Evolutionary conservation across 2,329 filamentous ascomycete genomes (phyloP).

Genomic region (Stromatinia cepivora): DNA sequence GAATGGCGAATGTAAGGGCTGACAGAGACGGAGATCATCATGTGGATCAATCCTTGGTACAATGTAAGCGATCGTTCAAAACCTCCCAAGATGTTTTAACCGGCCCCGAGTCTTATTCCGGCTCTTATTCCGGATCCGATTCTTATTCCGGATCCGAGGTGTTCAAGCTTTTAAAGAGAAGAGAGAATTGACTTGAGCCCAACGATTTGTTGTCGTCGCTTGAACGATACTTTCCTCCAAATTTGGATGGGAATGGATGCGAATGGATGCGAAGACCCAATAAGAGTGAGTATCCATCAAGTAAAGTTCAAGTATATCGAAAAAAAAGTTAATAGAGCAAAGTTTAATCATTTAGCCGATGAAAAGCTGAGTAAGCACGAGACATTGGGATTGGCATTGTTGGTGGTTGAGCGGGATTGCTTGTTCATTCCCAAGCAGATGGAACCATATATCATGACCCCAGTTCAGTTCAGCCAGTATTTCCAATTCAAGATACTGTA

Average conservation of each 20-base stretch:
- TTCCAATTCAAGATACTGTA: too few relatives aligned
- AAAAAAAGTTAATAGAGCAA: background rate
- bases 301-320: background rate
- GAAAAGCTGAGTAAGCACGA: slow-evolving; percentile 10
- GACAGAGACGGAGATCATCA: slow-evolving; percentile 13
- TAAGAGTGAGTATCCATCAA: background rate
- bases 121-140: background rate
- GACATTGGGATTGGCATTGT: slow-evolving; percentile 5
- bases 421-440: slow-evolving; percentile 1
- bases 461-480: background rate
- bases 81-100: background rate
- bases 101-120: background rate
- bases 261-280: background rate
- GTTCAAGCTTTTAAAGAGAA: background rate
- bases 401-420: background rate
- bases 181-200: background rate
- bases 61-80: slow-evolving; percentile 2
- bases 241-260: background rate
- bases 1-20: background rate
- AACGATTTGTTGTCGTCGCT: background rate
- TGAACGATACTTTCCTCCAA: background rate
- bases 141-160: background rate
- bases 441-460: background rate
- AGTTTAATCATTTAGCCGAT: slow-evolving; percentile 11
- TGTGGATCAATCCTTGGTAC: slow-evolving; percentile 2